Conservation (phyloP, 805 yeast species). For the Myxozyma monticola region DNA sequence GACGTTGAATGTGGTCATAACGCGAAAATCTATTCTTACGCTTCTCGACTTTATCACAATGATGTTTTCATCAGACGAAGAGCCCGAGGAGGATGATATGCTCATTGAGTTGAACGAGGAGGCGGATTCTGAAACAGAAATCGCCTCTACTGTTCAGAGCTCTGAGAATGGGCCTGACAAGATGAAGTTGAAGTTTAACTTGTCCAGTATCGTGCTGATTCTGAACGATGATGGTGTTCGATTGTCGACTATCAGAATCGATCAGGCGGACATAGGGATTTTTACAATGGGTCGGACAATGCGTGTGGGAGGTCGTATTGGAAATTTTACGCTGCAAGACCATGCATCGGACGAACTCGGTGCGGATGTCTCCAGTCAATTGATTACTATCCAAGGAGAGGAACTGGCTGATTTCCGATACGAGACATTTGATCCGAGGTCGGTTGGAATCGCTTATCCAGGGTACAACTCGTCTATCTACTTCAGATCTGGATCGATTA, state of each 20-base stretch:
- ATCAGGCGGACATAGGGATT: constrained; percentile 68
- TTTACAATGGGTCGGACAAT: constrained; percentile 72
- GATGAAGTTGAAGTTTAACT: constrained; percentile 63
- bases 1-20: constrained; percentile 69
- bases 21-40: constrained; percentile 76
- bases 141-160: constrained; percentile 15
- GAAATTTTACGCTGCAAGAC: constrained; percentile 76
- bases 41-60: constrained; percentile 77
- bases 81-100: constrained; percentile 2
- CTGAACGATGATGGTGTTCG: constrained; percentile 81
- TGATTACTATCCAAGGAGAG: constrained; percentile 78
- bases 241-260: constrained; percentile 73
- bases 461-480: constrained; percentile 56
- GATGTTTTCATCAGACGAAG: constrained; percentile 62
- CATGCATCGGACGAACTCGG: constrained; percentile 52
- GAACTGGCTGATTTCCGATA: constrained; percentile 79
- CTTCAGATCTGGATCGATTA: constrained; percentile 73
- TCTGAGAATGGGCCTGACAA: constrained; percentile 22
- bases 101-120: constrained; percentile 10
- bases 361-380: constrained; percentile 58
- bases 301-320: constrained; percentile 70
- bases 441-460: constrained; percentile 38
- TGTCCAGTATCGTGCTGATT: constrained; percentile 72
- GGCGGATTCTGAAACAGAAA: constrained; percentile 20
- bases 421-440: constrained; percentile 70